Conservation (phyloP, 208 protist species). For the Perkinsela sp. region DNA sequence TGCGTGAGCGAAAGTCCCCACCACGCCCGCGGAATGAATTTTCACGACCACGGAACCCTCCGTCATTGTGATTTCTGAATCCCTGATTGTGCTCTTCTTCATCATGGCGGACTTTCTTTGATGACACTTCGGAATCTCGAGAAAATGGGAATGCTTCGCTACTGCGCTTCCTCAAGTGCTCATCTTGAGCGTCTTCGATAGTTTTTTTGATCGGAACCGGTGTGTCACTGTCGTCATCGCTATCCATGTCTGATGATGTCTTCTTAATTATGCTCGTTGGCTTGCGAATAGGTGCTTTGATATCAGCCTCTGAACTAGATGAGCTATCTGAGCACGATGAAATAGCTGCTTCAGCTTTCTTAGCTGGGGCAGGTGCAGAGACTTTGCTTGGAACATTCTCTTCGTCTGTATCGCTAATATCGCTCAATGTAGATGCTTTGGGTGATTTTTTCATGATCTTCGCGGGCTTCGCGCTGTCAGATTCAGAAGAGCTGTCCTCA, state of each 20-base stretch:
- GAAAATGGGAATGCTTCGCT: neutral
- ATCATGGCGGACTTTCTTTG: neutral
- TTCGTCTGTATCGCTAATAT: conserved; percentile 1
- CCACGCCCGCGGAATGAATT: too few species aligned
- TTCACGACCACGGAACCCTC: neutral
- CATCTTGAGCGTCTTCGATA: neutral
- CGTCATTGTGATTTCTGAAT: neutral
- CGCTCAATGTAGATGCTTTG: too few species aligned
- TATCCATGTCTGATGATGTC: neutral
- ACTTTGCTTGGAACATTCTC: too few species aligned
- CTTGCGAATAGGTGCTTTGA: neutral
- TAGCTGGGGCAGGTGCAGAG: too few species aligned
- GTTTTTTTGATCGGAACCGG: neutral
- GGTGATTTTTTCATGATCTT: too few species aligned
- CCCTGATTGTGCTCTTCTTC: neutral
- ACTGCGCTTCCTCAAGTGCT: neutral
- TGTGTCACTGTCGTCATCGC: neutral
- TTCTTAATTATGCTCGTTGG: neutral
- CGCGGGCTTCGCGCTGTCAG: too few species aligned
- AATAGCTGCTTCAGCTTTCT: neutral
- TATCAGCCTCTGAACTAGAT: neutral
- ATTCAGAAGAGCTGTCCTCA: neutral
- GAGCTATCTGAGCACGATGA: neutral
- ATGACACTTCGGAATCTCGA: neutral
- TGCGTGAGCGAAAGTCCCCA: neutral